These are phyloP conservation scores for Fusarium napiforme DNA, from an alignment of 2,329 filamentous ascomycete genomes.

Conservation along the genomic window DNA sequence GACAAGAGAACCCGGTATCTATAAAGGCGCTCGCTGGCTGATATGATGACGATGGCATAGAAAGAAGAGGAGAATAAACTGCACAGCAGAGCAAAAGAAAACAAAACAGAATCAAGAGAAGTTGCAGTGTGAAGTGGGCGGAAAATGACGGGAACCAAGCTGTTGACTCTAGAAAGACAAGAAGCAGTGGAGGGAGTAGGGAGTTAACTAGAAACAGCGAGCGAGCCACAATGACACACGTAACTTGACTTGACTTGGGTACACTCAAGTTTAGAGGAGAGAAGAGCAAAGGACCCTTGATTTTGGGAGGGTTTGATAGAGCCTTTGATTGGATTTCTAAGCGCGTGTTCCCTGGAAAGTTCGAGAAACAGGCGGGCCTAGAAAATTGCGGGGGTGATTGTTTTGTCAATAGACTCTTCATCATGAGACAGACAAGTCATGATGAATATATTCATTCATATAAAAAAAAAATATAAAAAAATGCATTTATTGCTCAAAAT, in stretches of 20 bases:
- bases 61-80: background rate
- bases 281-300: conserved; percentile 12
- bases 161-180: background rate
- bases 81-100: background rate
- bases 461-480: background rate
- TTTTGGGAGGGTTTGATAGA: background rate
- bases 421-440: conserved; percentile 28
- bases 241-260: background rate
- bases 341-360: conserved; percentile 42
- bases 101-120: background rate
- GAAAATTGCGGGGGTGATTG: conserved; percentile 27
- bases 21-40: background rate
- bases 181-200: background rate
- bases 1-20: background rate
- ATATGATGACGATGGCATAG: background rate
- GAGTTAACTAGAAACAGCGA: background rate
- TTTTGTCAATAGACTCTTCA: background rate
- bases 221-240: conserved; percentile 11
- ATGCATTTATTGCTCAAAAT: background rate
- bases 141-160: background rate
- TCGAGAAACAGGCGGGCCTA: conserved; percentile 38
- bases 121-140: background rate
- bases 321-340: conserved; percentile 46
- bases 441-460: background rate
- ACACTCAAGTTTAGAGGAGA: background rate